A percentile compares a stretch with the other conserved stretches of the same genome.
phyloP scores from a whole-genome alignment of 441 rosid species.

The Flueggea neowawraea region DNA sequence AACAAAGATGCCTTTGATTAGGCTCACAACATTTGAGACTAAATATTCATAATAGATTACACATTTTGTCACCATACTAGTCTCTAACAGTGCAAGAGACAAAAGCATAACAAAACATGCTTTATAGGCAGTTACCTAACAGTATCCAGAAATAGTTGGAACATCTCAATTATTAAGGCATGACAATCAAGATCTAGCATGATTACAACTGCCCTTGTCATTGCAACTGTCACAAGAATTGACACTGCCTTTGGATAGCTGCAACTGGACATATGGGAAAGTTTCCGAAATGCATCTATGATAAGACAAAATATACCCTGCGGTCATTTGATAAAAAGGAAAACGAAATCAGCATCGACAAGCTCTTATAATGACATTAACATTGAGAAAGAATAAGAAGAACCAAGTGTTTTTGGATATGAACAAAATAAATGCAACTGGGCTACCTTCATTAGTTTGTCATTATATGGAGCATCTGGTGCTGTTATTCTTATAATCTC shows the following conservation, averaged over 20 bases:
- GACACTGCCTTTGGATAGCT: conserved; percentile 52
- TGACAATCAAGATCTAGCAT: conserved; percentile 93
- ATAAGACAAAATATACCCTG: conserved; percentile 24
- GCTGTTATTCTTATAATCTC: conserved; percentile 90
- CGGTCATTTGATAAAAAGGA: not conserved
- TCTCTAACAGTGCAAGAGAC: not conserved
- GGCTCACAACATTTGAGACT: too few relatives aligned
- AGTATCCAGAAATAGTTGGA: conserved; percentile 35
- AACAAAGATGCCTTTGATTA: too few relatives aligned
- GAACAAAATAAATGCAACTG: not conserved
- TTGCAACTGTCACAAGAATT: conserved; percentile 78
- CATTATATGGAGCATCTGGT: conserved; percentile 80
- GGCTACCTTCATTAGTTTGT: conserved; percentile 67
- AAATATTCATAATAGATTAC: too few relatives aligned
- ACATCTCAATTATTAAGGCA: conserved; percentile 67
- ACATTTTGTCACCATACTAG: not conserved
- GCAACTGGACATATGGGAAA: conserved; percentile 54
- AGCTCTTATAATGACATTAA: too few relatives aligned
- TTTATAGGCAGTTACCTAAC: conserved; percentile 9
- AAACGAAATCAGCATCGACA: not conserved
- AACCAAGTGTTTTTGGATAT: too few relatives aligned
- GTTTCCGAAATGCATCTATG: conserved; percentile 52
- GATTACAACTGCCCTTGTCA: conserved; percentile 75
- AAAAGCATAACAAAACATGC: not conserved
- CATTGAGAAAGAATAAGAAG: too few relatives aligned